A percentile compares a stretch with the other conserved stretches of the same genome.
phyloP scores from a whole-genome alignment of 2,329 filamentous ascomycete species.

The Chaetomiaceae sp. region DNA sequence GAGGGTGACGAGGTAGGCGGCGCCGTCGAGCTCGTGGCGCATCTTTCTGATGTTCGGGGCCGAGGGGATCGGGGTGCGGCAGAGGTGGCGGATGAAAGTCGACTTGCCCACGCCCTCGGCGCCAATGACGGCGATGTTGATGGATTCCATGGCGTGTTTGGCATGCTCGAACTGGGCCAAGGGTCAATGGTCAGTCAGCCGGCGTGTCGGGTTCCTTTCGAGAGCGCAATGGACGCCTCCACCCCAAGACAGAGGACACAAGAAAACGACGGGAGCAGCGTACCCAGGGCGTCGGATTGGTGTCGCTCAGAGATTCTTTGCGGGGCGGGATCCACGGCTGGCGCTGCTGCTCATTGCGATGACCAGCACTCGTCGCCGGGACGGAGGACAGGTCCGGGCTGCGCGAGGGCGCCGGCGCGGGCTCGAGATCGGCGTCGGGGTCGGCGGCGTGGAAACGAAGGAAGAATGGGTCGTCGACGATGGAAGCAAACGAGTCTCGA shows the following conservation, averaged over 20 bases:
- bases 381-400: conserved; percentile 20
- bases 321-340: conserved; percentile 43
- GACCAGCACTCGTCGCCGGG: conserved; percentile 12
- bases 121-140: conserved; percentile 64
- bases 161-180: conserved; percentile 27
- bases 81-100: conserved; percentile 60
- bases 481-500: conserved; percentile 49
- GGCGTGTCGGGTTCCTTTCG: neutral
- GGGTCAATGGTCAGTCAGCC: conserved; percentile 22
- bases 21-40: conserved; percentile 55
- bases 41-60: conserved; percentile 52
- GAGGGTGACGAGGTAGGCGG: conserved; percentile 55
- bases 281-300: conserved; percentile 30
- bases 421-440: conserved; percentile 28
- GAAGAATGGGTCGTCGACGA: conserved; percentile 54
- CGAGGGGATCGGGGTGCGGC: conserved; percentile 51
- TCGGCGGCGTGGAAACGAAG: conserved; percentile 41
- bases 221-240: neutral
- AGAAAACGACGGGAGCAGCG: conserved; percentile 5
- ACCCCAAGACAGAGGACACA: neutral
- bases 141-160: conserved; percentile 47
- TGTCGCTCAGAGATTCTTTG: conserved; percentile 44
- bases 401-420: conserved; percentile 31
- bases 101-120: conserved; percentile 64
- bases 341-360: conserved; percentile 37